Base-by-base conservation (phyloP, 257 asterid species). In the Apocynum venetum region DNA sequence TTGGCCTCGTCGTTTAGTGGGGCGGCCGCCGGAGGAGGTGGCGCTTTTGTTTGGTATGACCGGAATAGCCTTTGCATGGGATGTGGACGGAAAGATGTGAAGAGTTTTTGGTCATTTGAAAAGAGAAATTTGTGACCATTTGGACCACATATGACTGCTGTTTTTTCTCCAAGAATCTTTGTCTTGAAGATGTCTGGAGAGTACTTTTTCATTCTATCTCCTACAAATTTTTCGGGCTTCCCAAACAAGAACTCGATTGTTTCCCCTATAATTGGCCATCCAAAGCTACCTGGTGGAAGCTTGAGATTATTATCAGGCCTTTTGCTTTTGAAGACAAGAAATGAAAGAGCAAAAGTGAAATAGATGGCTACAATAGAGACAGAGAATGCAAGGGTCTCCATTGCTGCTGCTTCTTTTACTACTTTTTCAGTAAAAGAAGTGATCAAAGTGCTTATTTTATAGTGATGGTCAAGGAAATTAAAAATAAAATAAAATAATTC, bases 221-320 rank as follows among this genome's bases (percentile, higher is more conserved):
- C 84, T 7, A 91, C 92, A 79, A 91, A 91, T 0, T 84, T 85
- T 56, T 90, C 96, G 14, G 97, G 96, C 75, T 80, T 87, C 0
- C 92, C 88, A 36, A 79, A 86, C 10, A 91, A 76, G 80, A 91
- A 89, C 3, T 86, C 89, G 0, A 87, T 25, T 13, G 89, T 78
- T 80, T 92, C 96, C 7, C 96, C 97, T 0, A 87, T 41, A 36
- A 90, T 1, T 0, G 96, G 97, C 93, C 92, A 92, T 1, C 97
- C 97, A 46, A 87, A 91, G 87, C 85, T 90, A 6, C 96, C 97
- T 2, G 97, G 96, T 1, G 97, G 96, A 13, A 90, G 89, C 3
- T 75, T 80, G 12, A 3, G 36, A n/a, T 20, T 1, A 3, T 1
- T 11, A 4, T 17, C 52, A 0, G 49, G 3, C 2, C 6, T 41